Conservation (phyloP, 768 basidiomycete species). For the Gloeophyllum trabeum region DNA sequence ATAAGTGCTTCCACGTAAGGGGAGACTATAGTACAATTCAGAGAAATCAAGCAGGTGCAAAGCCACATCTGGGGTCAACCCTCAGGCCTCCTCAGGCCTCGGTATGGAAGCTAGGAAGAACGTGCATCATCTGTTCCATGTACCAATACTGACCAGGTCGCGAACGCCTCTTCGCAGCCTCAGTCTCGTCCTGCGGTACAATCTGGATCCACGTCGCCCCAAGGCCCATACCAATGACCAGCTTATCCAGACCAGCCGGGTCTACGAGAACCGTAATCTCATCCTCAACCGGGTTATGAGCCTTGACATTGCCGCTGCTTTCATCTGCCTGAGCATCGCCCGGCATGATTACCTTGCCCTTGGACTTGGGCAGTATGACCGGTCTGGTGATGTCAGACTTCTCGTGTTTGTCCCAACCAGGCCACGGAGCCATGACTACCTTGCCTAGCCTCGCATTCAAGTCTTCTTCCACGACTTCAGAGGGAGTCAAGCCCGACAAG, state of each 20-base stretch:
- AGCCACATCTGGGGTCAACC: no score
- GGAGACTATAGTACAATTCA: no score
- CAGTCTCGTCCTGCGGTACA: slow-evolving; percentile 22
- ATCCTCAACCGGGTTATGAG: slow-evolving; percentile 43
- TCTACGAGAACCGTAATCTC: slow-evolving; percentile 49
- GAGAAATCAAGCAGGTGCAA: no score
- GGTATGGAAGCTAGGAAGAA: slow-evolving; percentile 42
- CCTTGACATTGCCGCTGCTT: slow-evolving; percentile 8
- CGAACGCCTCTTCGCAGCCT: slow-evolving; percentile 6
- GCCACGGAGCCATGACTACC: slow-evolving; percentile 48
- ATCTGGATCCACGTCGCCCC: slow-evolving; percentile 64
- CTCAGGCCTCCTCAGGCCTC: slow-evolving; percentile 8
- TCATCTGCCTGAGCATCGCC: slow-evolving; percentile 2
- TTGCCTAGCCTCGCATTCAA: slow-evolving; percentile 35
- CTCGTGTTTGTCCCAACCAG: slow-evolving; percentile 21
- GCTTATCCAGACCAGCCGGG: slow-evolving; percentile 25
- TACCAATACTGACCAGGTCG: slow-evolving; percentile 43
- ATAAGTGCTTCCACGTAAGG: no score
- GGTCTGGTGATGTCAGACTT: slow-evolving; percentile 26
- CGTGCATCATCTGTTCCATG: slow-evolving; percentile 40
- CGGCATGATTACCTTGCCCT: slow-evolving; percentile 19
- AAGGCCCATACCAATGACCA: slow-evolving; percentile 47
- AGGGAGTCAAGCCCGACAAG: no score
- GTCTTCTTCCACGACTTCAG: slow-evolving; percentile 32
- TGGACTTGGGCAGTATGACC: slow-evolving; percentile 22